Evolutionary conservation across 768 basidiomycete genomes (phyloP).

Genomic region (Jaapia argillacea): DNA sequence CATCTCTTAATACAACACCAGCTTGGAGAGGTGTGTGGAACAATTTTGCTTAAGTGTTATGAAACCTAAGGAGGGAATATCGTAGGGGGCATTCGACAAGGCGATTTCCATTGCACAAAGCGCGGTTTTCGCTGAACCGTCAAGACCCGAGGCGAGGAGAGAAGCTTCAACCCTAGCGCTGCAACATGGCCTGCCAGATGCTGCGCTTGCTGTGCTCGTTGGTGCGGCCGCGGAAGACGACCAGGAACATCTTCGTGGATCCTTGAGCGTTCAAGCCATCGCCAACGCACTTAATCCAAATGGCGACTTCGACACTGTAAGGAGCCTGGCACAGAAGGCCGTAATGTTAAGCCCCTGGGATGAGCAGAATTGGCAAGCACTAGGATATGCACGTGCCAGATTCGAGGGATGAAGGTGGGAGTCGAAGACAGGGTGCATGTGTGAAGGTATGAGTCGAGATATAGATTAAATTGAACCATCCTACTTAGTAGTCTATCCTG

Average conservation of each 20-base stretch:
- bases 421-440: constrained; percentile 14
- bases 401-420: no score
- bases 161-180: constrained; percentile 46
- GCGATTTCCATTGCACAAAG: constrained; percentile 47
- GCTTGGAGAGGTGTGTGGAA: constrained; percentile 51
- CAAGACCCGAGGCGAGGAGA: constrained; percentile 34
- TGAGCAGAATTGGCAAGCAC: constrained; percentile 41
- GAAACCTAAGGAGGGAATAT: neutral
- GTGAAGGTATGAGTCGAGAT: constrained; percentile 14
- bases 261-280: constrained; percentile 42
- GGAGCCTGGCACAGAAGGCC: constrained; percentile 47
- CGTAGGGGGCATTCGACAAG: constrained; percentile 36
- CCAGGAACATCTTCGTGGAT: constrained; percentile 26
- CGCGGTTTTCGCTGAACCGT: constrained; percentile 48
- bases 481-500: no score
- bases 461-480: no score
- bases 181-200: constrained; percentile 30
- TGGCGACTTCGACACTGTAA: constrained; percentile 18
- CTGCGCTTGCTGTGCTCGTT: constrained; percentile 38
- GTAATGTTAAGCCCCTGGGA: constrained; percentile 53
- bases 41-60: neutral
- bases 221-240: constrained; percentile 17
- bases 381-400: constrained; percentile 35
- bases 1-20: constrained; percentile 66
- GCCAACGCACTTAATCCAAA: constrained; percentile 17